phyloP scores from a whole-genome alignment of 768 basidiomycete species.

The Boletellus emodensis region DNA sequence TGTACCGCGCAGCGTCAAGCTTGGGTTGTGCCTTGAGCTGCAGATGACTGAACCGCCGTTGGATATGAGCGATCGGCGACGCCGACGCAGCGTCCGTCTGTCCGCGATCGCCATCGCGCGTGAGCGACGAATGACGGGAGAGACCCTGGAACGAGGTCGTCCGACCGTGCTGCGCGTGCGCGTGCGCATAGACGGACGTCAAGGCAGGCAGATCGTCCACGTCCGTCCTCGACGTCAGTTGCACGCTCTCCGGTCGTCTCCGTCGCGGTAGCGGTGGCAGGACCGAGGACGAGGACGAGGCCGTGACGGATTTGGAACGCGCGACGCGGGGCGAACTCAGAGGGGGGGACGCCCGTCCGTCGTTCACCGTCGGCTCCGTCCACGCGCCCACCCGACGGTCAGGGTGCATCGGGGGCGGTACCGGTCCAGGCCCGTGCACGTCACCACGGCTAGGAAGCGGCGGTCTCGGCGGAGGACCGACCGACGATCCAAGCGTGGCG shows the following conservation, averaged over 20 bases:
- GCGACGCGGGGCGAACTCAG: constrained; percentile 39
- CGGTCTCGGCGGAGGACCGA: constrained; percentile 13
- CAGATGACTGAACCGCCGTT: constrained; percentile 40
- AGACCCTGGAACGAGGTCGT: constrained; percentile 25
- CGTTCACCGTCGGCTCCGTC: constrained; percentile 22
- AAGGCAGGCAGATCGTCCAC: constrained; percentile 13
- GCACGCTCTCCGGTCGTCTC: constrained; percentile 63
- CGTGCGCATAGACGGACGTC: constrained; percentile 5
- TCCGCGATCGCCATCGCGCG: constrained; percentile 18
- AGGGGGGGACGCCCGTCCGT: constrained; percentile 24
- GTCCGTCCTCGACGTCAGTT: constrained; percentile 32
- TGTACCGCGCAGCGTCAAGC: constrained; percentile 61
- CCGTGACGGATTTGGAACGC: constrained; percentile 52
- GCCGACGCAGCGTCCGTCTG: constrained; percentile 6
- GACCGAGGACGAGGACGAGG: constrained; percentile 27
- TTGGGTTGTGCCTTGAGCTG: constrained; percentile 45
- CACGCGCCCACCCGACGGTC: constrained; percentile 38
- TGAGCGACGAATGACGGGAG: constrained; percentile 40
- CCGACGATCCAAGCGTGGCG: constrained; percentile 28
- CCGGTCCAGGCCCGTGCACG: constrained; percentile 26
- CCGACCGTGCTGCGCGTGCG: constrained; percentile 12
- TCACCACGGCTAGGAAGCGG: constrained; percentile 23
- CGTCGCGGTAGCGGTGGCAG: constrained; percentile 47
- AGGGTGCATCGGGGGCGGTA: constrained; percentile 53
- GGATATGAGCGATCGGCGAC: constrained; percentile 39